phyloP scores from a whole-genome alignment of 1,139 yeast species.

The Pneumocystis jirovecii region DNA sequence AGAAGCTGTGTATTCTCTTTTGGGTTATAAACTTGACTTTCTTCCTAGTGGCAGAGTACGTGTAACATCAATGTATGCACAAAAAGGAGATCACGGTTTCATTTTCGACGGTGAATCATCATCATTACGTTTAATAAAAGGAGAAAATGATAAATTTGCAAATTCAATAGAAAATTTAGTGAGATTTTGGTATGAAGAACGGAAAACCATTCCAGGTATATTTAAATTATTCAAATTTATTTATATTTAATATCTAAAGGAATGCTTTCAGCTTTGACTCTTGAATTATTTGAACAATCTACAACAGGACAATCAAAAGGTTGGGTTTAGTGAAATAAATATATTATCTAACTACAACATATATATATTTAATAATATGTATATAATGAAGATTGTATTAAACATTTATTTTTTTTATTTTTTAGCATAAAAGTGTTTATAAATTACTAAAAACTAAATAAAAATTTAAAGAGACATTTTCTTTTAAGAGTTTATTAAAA shows the following conservation, averaged over 20 bases:
- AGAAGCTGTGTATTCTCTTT: constrained; percentile 48
- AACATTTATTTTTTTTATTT: neutral
- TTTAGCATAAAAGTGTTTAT: neutral
- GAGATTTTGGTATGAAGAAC: constrained; percentile 52
- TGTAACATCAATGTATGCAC: constrained; percentile 42
- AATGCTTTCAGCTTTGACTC: constrained; percentile 59
- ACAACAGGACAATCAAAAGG: constrained; percentile 1
- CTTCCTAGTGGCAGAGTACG: constrained; percentile 53
- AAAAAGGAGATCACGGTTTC: constrained; percentile 23
- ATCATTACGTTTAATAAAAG: constrained; percentile 21
- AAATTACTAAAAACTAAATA: neutral
- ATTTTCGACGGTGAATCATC: constrained; percentile 25
- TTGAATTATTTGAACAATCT: constrained; percentile 43
- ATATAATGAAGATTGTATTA: neutral
- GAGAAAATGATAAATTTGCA: constrained; percentile 24
- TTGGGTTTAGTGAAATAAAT: neutral
- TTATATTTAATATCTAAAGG: neutral
- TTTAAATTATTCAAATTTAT: neutral
- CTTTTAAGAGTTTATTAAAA: neutral
- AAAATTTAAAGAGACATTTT: neutral
- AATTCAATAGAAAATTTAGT: constrained; percentile 42
- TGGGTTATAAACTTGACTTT: constrained; percentile 67
- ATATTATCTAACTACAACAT: neutral
- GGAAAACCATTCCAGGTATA: constrained; percentile 54
- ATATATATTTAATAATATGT: neutral